Conservation (phyloP, 2,329 filamentous ascomycete species). For the Trichoderma cornu-damae region DNA sequence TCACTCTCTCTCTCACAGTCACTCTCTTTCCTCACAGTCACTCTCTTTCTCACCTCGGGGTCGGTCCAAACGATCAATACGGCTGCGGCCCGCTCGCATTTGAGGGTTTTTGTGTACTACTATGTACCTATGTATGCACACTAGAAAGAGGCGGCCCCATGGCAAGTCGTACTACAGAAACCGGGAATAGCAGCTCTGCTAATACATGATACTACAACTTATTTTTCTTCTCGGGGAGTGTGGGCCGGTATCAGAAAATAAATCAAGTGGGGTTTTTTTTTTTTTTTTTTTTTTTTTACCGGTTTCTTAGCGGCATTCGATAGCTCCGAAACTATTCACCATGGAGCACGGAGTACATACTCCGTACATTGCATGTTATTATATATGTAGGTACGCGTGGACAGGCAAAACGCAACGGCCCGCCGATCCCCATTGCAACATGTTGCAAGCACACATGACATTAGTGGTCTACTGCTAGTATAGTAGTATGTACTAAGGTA, state of each 20-base stretch:
- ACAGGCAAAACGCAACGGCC: slow-evolving; percentile 6
- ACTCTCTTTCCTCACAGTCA: no score
- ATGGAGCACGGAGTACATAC: no score
- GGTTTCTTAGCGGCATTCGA: not conserved
- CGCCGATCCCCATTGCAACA: slow-evolving; percentile 5
- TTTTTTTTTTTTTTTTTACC: not conserved
- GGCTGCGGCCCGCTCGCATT: not conserved
- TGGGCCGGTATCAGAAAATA: no score
- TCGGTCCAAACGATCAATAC: not conserved
- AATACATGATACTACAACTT: not conserved
- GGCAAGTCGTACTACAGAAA: not conserved
- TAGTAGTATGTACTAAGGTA: no score
- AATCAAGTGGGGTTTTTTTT: not conserved
- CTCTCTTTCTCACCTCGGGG: not conserved
- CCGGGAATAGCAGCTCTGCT: not conserved
- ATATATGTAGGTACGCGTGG: not conserved
- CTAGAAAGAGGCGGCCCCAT: not conserved
- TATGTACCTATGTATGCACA: not conserved
- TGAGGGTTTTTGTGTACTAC: no score
- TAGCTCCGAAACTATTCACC: slow-evolving; percentile 1
- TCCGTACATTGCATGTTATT: not conserved
- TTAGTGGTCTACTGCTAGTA: not conserved
- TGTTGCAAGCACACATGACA: not conserved
- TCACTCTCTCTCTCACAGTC: no score
- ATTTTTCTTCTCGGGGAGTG: not conserved